These are phyloP conservation scores for Epichloe hybrida DNA, from an alignment of 2,329 filamentous ascomycete genomes.

Conservation along the genomic window DNA sequence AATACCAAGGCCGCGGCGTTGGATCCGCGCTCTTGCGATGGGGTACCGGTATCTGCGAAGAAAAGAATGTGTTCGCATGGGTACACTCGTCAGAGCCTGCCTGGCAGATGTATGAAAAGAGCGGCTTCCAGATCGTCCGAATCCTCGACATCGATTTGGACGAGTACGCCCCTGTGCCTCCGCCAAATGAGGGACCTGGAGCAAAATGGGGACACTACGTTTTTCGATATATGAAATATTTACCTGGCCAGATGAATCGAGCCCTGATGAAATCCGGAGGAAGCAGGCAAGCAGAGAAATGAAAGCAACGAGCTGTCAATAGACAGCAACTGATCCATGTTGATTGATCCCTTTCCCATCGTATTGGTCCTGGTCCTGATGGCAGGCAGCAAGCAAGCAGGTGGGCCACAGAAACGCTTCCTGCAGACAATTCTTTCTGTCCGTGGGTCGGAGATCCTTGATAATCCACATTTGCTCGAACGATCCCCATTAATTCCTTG, in stretches of 20 bases:
- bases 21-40: constrained; percentile 19
- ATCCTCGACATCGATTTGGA: constrained; percentile 19
- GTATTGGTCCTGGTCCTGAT: not conserved
- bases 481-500: not conserved
- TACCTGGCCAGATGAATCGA: constrained; percentile 1
- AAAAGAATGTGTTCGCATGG: constrained; percentile 18
- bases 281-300: not conserved
- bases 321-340: no score
- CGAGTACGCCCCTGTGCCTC: constrained; percentile 15
- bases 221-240: constrained; percentile 20
- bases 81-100: constrained; percentile 21
- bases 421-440: not conserved
- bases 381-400: not conserved
- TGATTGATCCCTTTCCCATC: not conserved
- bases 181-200: constrained; percentile 11
- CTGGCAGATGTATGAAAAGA: constrained; percentile 16
- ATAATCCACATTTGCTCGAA: constrained; percentile 1
- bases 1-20: constrained; percentile 17
- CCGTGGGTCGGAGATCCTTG: not conserved
- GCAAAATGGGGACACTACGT: constrained; percentile 20
- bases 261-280: no score
- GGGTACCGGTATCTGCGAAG: constrained; percentile 18
- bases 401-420: not conserved
- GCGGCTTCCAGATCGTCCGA: constrained; percentile 17
- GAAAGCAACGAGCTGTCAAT: not conserved